phyloP scores from a whole-genome alignment of 768 basidiomycete genomes.

The Stropharia rugosoannulata region DNA sequence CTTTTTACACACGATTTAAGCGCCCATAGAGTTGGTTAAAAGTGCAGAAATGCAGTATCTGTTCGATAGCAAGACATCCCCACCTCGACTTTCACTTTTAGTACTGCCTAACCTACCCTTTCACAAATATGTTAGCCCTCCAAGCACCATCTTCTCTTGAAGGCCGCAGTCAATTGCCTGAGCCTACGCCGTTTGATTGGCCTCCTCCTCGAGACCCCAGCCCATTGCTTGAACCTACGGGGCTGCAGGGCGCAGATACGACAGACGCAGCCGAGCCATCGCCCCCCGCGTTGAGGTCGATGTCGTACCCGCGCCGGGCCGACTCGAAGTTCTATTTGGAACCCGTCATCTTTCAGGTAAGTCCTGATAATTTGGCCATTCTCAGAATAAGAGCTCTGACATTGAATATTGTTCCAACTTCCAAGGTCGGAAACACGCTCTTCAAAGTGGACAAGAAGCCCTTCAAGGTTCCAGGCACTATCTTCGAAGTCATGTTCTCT shows the following conservation, averaged over 20 bases:
- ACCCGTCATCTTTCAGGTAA: conserved; percentile 2
- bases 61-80: neutral
- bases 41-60: neutral
- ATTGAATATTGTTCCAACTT: neutral
- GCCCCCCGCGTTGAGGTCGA: too few species aligned
- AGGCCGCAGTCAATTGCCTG: too few species aligned
- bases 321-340: neutral
- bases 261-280: too few species aligned
- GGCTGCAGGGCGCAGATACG: too few species aligned
- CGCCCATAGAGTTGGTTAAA: neutral
- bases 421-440: conserved; percentile 8
- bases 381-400: neutral
- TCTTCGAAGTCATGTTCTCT: conserved; percentile 8
- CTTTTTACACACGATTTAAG: neutral
- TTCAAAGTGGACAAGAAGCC: conserved; percentile 9
- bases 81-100: too few species aligned
- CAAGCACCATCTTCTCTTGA: too few species aligned
- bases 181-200: too few species aligned
- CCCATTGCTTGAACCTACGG: too few species aligned
- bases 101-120: too few species aligned
- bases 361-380: neutral
- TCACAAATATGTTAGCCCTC: too few species aligned
- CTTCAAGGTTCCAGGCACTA: conserved; percentile 6
- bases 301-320: neutral
- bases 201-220: too few species aligned